Conservation (phyloP, 148 eudicot genomes). For the Rheum nobile region DNA sequence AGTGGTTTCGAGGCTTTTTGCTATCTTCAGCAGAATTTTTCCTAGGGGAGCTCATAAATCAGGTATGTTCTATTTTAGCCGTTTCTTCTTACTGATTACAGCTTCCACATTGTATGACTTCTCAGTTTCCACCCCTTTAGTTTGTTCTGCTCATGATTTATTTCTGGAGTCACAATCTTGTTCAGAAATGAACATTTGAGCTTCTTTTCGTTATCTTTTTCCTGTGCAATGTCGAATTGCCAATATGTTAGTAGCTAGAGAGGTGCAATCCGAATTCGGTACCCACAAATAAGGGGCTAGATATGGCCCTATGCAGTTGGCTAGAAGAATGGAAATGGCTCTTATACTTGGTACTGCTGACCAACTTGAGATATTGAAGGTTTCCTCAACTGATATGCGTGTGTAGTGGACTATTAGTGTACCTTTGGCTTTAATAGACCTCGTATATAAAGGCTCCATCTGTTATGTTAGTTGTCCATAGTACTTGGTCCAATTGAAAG, state of each 20-base stretch:
- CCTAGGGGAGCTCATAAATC: not conserved
- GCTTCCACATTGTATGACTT: not conserved
- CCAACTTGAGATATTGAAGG: not conserved
- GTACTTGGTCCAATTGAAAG: not conserved
- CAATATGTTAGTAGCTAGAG: not conserved
- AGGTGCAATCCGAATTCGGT: not conserved
- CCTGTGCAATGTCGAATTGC: not conserved
- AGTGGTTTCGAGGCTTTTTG: not conserved
- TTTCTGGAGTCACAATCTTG: not conserved
- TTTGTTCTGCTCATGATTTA: not conserved
- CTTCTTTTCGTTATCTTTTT: not conserved
- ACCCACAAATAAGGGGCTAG: not conserved
- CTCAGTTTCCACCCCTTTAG: not conserved
- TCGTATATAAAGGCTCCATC: not conserved
- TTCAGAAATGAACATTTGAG: not conserved
- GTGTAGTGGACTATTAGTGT: too few relatives aligned
- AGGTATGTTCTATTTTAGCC: not conserved
- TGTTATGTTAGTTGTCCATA: not conserved
- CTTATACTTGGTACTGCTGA: not conserved
- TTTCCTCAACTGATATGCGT: not conserved
- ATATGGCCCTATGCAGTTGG: not conserved
- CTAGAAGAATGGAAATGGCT: not conserved
- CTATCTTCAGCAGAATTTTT: not conserved
- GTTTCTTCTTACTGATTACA: not conserved
- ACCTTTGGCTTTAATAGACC: too few relatives aligned